Conservation (phyloP, 768 basidiomycete genomes). For the Cystofilobasidium macerans region DNA sequence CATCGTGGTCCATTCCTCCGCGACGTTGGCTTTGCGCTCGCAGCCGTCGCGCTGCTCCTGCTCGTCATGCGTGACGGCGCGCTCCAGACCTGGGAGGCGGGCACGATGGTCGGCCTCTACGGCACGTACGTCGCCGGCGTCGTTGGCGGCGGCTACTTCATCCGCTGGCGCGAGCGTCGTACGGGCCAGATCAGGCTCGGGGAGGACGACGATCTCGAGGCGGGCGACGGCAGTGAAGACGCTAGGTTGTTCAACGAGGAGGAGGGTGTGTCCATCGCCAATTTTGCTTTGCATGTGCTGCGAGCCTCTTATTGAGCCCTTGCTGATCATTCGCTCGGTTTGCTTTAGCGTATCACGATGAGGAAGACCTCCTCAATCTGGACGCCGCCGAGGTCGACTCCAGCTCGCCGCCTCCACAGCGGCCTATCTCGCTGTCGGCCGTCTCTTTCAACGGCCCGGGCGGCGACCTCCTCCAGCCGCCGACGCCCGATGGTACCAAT, state of each 20-base stretch:
- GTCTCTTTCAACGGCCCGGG: not conserved
- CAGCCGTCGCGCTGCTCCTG: conserved; percentile 65
- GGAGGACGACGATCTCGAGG: conserved; percentile 49
- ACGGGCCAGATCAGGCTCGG: conserved; percentile 44
- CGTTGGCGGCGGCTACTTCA: conserved; percentile 46
- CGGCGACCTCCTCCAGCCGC: not conserved
- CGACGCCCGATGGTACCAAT: too few relatives aligned
- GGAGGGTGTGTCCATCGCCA: not conserved
- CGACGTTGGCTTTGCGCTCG: conserved; percentile 89
- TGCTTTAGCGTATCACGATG: not conserved
- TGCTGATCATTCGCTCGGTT: too few relatives aligned
- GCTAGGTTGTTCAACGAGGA: conserved; percentile 19
- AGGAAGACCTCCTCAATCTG: not conserved
- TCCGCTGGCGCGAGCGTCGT: conserved; percentile 49
- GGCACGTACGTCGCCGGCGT: conserved; percentile 64
- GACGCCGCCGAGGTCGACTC: too few relatives aligned
- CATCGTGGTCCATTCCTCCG: conserved; percentile 69
- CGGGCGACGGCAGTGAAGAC: too few relatives aligned
- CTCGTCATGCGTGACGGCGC: conserved; percentile 63
- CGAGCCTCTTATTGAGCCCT: not conserved
- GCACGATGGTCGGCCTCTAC: conserved; percentile 60
- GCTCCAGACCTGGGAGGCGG: conserved; percentile 63
- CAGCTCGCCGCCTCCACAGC: not conserved
- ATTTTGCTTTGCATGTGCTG: not conserved
- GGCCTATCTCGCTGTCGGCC: not conserved